Base-by-base conservation (phyloP, 106 monocot genomes). In the Dioscorea alata region DNA sequence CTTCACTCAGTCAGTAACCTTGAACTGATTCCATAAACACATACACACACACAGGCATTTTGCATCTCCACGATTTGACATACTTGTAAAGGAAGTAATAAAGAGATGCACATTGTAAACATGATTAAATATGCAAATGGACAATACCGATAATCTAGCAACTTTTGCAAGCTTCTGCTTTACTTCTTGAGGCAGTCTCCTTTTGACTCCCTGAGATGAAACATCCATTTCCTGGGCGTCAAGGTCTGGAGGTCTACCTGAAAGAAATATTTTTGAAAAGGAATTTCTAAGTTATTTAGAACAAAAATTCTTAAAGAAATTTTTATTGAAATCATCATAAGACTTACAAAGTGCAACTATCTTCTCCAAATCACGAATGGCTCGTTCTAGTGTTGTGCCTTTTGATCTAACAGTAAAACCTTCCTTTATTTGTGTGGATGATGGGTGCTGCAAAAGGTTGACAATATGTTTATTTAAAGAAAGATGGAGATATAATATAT, bases 121-220 rank as follows among this genome's bases (percentile, higher is more conserved):
- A 42, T 10, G 42, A 42, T 6, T 1, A 42, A 6, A 6, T 42
- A 42, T 42, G 42, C 10, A 42, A 6, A 42, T 6, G 50, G 70
- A 35, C 79, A 20, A 71, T 24, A 97, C 96, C 80, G 96, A 86
- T 71, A 97, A 59, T 77, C 96, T 86, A 74, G 96, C 96, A 80
- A 97, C 96, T 89, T 92, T 97, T 62, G 96, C 96, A 65, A 97
- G 89, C 76, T 81, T 97, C 68, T 78, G 82, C 33, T 92, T 97
- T 23, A 92, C 83, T 76, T 97, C 96, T 70, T 74, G 84, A 65
- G 96, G 96, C 63, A 97, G 76, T 66, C 96, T 86, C 74, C 91
- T 92, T 73, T 89, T 92, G 71, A 89, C 76, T 67, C 52, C 74
- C 68, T 83, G 86, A 51, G 65, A 75, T 64, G 78, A 72, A 73